Base-by-base conservation (phyloP, 2,329 filamentous ascomycete species). In the Monosporascus sp. region DNA sequence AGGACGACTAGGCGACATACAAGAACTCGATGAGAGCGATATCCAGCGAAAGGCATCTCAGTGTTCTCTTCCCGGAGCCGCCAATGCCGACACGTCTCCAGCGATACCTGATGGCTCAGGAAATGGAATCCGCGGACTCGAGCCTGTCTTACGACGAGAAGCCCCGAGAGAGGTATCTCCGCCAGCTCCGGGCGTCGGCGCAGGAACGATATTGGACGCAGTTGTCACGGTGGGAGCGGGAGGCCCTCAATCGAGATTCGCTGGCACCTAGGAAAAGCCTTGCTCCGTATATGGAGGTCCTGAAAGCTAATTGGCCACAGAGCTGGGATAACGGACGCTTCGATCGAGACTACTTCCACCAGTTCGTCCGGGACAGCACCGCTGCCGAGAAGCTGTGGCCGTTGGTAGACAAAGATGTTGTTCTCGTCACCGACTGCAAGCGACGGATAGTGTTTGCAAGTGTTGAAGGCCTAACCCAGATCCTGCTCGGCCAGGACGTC, bases 391-490 rank as follows among this genome's bases (percentile, higher is more conserved):
- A 51, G 6, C 24, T 46, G 3, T 46, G 49, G 49, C 24, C 24
- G 5, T 24, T 46, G 8, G 40, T 46, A 7, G 49, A 37, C 3
- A 28, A 41, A 15, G 49, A 46, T 8, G 15, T 51, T 3, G 31
- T 51, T 18, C 15, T 51, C 7, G 26, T 51, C 7, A 48, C 49
- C 14, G 56, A 58, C 38, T 48, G 48, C 15, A 49, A 57, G 24
- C 37, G 46, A n/a, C 50, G 45, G 14, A 51, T 54, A 24, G 17
- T 55, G 26, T 57, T 60, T 22, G 56, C 54, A 17, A 58, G 53
- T 28, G 22, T 57, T 14, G 51, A 58, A n/a, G 43, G 37, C 3
- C 49, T 53, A 6, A 35, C 48, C 14, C 50, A 57, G n/a, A 7
- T 54, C n/a, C 49, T 58, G 24, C 52, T 57, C 17, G 52, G 56